Percentiles rank a stretch among this genome's conserved stretches.
Evolutionary conservation across 495 filamentous ascomycete genomes (phyloP).

Genomic region (Tricharina praecox): DNA sequence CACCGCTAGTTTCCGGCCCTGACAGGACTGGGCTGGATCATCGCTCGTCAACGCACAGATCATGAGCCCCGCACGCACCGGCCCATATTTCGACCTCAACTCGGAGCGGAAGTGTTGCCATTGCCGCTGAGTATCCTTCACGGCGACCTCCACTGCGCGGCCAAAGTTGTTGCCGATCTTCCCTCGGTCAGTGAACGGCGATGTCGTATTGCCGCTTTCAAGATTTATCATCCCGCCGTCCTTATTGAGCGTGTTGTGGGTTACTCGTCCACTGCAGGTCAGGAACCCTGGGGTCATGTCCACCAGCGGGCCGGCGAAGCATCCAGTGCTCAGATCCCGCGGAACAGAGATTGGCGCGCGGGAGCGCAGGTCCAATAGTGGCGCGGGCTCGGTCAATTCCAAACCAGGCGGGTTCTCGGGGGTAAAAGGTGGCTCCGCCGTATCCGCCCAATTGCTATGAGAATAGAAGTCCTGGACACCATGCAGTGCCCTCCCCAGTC

Average conservation of each 20-base stretch:
- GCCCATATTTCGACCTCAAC: neutral
- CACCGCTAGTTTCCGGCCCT: neutral
- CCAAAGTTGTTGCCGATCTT: neutral
- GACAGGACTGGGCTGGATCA: neutral
- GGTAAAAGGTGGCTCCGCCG: neutral
- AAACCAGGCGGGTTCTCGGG: neutral
- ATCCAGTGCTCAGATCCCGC: neutral
- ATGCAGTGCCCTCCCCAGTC: neutral
- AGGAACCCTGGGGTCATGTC: neutral
- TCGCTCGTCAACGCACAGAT: neutral
- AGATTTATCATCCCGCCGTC: neutral
- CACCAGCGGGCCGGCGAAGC: neutral
- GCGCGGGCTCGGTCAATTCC: neutral
- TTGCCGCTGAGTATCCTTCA: neutral
- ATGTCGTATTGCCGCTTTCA: neutral
- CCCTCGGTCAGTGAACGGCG: neutral
- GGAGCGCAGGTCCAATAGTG: neutral
- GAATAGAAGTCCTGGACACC: neutral
- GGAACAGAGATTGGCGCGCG: neutral
- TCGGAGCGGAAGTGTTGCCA: neutral
- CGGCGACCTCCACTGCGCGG: neutral
- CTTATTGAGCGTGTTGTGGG: neutral
- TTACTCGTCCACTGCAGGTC: neutral
- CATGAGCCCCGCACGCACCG: neutral
- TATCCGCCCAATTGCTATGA: conserved; percentile 3